These are phyloP conservation scores for Venturiaceae sp. DNA, from an alignment of 2,329 filamentous ascomycete species.

Conservation along the genomic window DNA sequence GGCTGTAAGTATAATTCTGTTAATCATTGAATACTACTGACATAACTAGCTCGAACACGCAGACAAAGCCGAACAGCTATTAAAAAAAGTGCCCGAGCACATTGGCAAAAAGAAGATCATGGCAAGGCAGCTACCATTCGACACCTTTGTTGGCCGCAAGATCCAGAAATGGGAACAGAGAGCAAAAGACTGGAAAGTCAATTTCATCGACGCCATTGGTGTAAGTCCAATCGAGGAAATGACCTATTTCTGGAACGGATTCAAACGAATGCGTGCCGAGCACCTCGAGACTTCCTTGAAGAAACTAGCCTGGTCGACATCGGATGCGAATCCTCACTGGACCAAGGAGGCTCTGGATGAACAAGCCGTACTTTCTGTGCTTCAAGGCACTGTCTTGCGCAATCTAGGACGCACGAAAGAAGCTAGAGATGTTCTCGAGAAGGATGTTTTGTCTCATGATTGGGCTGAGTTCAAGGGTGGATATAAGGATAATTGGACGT, in stretches of 20 bases:
- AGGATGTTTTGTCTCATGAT: conserved; percentile 52
- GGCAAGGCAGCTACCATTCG: conserved; percentile 81
- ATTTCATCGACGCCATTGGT: conserved; percentile 71
- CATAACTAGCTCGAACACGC: conserved; percentile 17
- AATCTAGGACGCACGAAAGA: conserved; percentile 53
- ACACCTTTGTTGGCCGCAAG: conserved; percentile 76
- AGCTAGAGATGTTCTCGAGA: conserved; percentile 54
- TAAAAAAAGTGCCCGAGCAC: conserved; percentile 61
- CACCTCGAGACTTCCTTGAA: conserved; percentile 56
- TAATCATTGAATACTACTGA: not conserved
- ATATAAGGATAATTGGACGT: conserved; percentile 58
- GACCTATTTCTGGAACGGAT: conserved; percentile 88
- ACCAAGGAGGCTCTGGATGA: conserved; percentile 46
- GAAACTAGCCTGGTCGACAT: conserved; percentile 59
- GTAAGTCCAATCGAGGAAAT: conserved; percentile 80
- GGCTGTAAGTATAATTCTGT: conserved; percentile 24
- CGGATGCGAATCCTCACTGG: conserved; percentile 47
- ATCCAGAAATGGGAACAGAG: conserved; percentile 79
- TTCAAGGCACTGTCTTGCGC: conserved; percentile 56
- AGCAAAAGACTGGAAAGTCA: conserved; percentile 54
- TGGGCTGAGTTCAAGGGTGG: conserved; percentile 45
- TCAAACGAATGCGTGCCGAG: conserved; percentile 62
- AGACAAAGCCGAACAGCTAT: conserved; percentile 51
- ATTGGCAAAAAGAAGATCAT: conserved; percentile 85
- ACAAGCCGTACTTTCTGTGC: conserved; percentile 54